These are phyloP conservation scores for Polygonum aviculare DNA, from an alignment of 148 eudicot species.

Conservation along the genomic window DNA sequence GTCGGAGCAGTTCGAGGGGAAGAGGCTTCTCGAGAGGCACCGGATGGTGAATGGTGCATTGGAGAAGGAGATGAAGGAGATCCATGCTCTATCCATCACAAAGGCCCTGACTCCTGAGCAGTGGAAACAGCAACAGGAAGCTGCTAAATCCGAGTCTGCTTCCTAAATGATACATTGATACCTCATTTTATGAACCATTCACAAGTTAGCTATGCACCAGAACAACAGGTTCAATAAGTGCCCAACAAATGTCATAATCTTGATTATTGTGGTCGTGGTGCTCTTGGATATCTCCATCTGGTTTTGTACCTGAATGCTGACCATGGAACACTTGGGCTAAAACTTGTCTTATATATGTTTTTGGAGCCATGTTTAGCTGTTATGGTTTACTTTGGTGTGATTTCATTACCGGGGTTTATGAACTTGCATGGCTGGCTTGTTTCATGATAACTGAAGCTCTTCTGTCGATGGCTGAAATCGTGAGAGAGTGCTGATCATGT, in stretches of 20 bases:
- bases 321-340: background rate
- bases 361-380: background rate
- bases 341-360: background rate
- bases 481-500: no score
- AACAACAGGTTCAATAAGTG: constrained; percentile 8
- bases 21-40: constrained; percentile 88
- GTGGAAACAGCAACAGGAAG: constrained; percentile 66
- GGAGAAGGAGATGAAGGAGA: constrained; percentile 76
- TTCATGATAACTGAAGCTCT: no score
- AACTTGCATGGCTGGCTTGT: no score
- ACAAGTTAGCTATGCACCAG: background rate
- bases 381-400: background rate
- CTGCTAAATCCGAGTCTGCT: constrained; percentile 45
- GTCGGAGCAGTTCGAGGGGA: constrained; percentile 74
- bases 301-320: background rate
- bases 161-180: constrained; percentile 16
- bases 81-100: constrained; percentile 84
- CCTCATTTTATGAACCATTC: background rate
- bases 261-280: background rate
- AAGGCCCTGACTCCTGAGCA: constrained; percentile 79
- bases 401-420: background rate
- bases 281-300: background rate
- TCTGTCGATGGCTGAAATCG: no score
- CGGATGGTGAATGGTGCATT: constrained; percentile 79
- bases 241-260: background rate